Evolutionary conservation across 1,139 yeast genomes (phyloP).

Genomic region (Suhomyces panamericanus): DNA sequence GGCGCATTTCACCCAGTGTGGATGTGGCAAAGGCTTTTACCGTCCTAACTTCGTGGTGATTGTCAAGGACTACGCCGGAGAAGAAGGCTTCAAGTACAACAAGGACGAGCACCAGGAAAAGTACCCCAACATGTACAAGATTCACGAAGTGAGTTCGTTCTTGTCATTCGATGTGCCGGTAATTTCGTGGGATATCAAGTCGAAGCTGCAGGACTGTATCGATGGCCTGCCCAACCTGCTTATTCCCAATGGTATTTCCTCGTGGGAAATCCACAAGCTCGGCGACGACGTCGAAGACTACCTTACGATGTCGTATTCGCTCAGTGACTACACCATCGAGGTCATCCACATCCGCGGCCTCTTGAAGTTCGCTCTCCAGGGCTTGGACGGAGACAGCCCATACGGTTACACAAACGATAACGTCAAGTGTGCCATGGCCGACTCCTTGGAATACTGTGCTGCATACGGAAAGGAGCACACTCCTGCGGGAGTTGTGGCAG

Average conservation of each 20-base stretch:
- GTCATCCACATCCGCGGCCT: constrained; percentile 11
- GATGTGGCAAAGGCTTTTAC: constrained; percentile 20
- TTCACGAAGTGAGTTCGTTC: constrained; percentile 8
- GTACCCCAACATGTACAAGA: constrained; percentile 6
- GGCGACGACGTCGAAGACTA: constrained; percentile 13
- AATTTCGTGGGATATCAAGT: constrained; percentile 11
- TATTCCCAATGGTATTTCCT: constrained; percentile 41
- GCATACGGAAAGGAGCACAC: constrained; percentile 5
- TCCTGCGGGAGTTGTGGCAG: not conserved
- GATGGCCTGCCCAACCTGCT: constrained; percentile 26
- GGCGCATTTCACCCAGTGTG: constrained; percentile 21
- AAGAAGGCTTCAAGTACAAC: constrained; percentile 3
- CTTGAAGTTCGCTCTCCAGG: constrained; percentile 2
- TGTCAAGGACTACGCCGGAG: constrained; percentile 9
- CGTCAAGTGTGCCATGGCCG: constrained; percentile 13
- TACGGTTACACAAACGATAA: constrained; percentile 11
- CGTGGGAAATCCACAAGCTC: constrained; percentile 22
- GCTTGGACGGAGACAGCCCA: not conserved
- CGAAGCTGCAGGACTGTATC: constrained; percentile 5
- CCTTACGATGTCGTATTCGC: constrained; percentile 16
- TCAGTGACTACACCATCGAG: constrained; percentile 17
- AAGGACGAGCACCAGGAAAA: constrained; percentile 3
- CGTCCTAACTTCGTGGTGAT: constrained; percentile 21
- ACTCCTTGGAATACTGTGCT: constrained; percentile 10
- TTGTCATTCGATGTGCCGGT: constrained; percentile 10